A percentile compares a stretch with the other conserved stretches of the same genome.
These are phyloP conservation scores for Phaeosphaeria sp. DNA, from an alignment of 2,329 filamentous ascomycete genomes.

Conservation along the genomic window DNA sequence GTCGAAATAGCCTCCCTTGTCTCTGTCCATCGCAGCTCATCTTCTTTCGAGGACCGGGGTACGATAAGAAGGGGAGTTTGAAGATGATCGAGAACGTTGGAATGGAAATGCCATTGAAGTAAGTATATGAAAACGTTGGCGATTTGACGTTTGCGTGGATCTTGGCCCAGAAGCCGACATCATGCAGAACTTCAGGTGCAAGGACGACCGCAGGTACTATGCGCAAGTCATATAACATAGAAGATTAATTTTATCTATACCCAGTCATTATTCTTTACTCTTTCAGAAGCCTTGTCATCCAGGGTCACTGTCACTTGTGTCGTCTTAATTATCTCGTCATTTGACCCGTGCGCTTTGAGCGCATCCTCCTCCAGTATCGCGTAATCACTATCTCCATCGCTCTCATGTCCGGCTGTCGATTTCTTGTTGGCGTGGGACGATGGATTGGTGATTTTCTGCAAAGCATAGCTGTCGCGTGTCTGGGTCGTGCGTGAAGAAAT, in stretches of 20 bases:
- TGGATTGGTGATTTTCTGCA: conserved; percentile 16
- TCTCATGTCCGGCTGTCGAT: conserved; percentile 9
- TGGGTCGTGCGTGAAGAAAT: conserved; percentile 9
- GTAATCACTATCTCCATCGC: conserved; percentile 24
- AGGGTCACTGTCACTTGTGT: conserved; percentile 21
- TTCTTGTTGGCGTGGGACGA: conserved; percentile 7
- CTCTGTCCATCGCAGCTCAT: no score
- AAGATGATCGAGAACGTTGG: conserved; percentile 39
- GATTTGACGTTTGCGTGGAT: conserved; percentile 41
- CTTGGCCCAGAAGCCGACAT: conserved; percentile 24
- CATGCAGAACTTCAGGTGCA: no score
- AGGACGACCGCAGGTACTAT: no score
- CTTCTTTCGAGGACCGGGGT: conserved; percentile 20
- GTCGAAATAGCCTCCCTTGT: no score
- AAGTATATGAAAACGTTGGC: conserved; percentile 28
- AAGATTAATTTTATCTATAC: no score
- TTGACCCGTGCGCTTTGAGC: not conserved
- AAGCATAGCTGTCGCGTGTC: conserved; percentile 23
- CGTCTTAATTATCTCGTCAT: conserved; percentile 18
- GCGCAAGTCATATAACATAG: no score
- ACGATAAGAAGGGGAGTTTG: conserved; percentile 44
- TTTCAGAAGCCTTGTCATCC: conserved; percentile 8
- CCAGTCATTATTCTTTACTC: conserved; percentile 15
- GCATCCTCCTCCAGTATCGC: conserved; percentile 19
- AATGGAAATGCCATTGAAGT: conserved; percentile 29